These are phyloP conservation scores for Zalaria obscura DNA, from an alignment of 2,329 filamentous ascomycete species.

Conservation along the genomic window DNA sequence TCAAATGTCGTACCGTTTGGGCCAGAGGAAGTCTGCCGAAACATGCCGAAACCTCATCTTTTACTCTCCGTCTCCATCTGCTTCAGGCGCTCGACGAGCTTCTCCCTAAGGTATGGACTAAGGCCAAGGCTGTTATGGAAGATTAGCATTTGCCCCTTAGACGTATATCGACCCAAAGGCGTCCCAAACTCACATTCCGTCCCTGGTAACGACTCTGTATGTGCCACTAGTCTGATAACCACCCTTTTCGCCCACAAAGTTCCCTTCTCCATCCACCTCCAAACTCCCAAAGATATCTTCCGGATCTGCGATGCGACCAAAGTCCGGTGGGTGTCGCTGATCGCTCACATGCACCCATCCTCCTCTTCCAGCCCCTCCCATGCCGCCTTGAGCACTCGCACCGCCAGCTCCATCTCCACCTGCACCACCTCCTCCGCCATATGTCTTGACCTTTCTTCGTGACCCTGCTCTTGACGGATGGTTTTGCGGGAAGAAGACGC, in stretches of 20 bases:
- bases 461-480: conserved; percentile 11
- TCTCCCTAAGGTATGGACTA: conserved; percentile 18
- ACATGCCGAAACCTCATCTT: background rate
- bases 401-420: conserved; percentile 37
- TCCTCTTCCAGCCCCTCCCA: conserved; percentile 41
- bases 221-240: conserved; percentile 48
- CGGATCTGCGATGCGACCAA: conserved; percentile 49
- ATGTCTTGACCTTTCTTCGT: conserved; percentile 9
- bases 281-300: conserved; percentile 54
- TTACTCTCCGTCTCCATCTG: conserved; percentile 13
- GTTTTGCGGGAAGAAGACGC: conserved; percentile 29
- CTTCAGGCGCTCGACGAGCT: conserved; percentile 17
- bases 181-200: conserved; percentile 37
- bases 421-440: conserved; percentile 24
- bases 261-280: conserved; percentile 43
- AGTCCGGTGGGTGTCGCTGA: conserved; percentile 44
- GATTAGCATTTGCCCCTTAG: conserved; percentile 2
- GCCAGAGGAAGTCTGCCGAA: too few relatives aligned
- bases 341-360: conserved; percentile 53
- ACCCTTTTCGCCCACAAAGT: conserved; percentile 41
- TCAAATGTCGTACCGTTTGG: too few relatives aligned
- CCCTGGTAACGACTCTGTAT: conserved; percentile 45
- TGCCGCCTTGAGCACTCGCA: conserved; percentile 44
- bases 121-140: conserved; percentile 11
- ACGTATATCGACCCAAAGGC: background rate